Base-by-base conservation (phyloP, 129 eudicot species). In the Deinandra increscens region DNA sequence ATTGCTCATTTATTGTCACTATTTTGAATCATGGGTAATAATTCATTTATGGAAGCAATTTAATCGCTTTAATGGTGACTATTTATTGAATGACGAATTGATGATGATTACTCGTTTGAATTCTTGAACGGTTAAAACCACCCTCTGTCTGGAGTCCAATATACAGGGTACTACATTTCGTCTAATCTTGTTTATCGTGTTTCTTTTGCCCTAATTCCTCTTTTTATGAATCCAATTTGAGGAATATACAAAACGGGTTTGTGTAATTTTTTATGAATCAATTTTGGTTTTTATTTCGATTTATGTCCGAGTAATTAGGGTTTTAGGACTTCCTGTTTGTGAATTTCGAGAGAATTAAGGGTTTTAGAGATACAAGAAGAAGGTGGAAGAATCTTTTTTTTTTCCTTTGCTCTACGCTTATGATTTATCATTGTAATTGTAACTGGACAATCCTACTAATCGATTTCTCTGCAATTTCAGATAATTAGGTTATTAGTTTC, bases 101-200 rank as follows among this genome's bases (percentile, higher is more conserved):
- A 23, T 34, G 48, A 51, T 73, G 23, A 39, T 12, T 41, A 60
- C 55, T 7, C 20, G 63, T 56, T 67, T 20, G 50, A 62, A 60
- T 66, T 76, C 66, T 66, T 64, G 78, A 41, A 46, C 53, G 53
- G 53, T n/a, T 46, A 46, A 14, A n/a, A n/a, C n/a, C n/a, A n/a
- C 0, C 51, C 5, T 0, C 1, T 42, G 46, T 46, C 8, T 46
- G 6, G 20, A n/a, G n/a, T n/a, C 1, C 20, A 46, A 14, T 46
- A 14, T 46, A 46, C 53, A 46, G 53, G 17, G 65, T 63, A 70
- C 48, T 15, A n/a, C 37, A 4, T 23, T 51, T 70, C 29, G 26
- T 37, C 22, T 5, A 3, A 0, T 60, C 1, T 36, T 34, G 23
- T 36, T 34, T n/a, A 29, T 29, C 19, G 34, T 29, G 44, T 39